Base-by-base conservation (phyloP, 2,329 filamentous ascomycete species). In the Talaromyces marneffei region DNA sequence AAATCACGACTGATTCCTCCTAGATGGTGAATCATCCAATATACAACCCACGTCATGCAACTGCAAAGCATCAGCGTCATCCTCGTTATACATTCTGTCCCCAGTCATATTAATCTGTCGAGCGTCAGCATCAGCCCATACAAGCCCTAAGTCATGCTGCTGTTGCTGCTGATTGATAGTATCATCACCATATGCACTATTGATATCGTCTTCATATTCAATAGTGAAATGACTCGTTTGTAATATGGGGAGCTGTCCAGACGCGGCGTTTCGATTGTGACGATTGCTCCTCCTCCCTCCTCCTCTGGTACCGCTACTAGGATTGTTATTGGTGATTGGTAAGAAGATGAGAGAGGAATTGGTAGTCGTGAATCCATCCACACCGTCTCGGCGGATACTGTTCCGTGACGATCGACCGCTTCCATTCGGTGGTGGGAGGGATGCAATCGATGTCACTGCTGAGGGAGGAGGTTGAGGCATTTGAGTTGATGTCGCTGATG, bases 161-260 rank as follows among this genome's bases (percentile, higher is more conserved):
- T 37, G 25, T 55, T 27, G 18, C 16, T 59, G 27, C 18, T 31
- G 52, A 20, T 40, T 53, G 20, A 46, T 27, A n/a, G 6, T 25
- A 27, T 48, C 27, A 14, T 52, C 35, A 25, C 23, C 31, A 44
- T 27, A 44, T 8, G 14, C 18, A 44, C 46, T 25, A 23, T 52
- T 25, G 9, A 39, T 39, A 9, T n/a, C 42, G 12, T 62, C 42
- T 40, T 64, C 62, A 23, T 60, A 64, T 31, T 62, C 60, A 29
- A 64, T 53, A 4, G 40, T 62, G 53, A 60, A 62, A 27, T 64
- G 42, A 42, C 27, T 62, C 8, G 62, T 64, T 37, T 62, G 60
- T 39, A 62, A 20, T 23, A 64, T 64, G 4, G 52, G 59, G 5
- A 56, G 50, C 1, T 18, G 62, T 35, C 40, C 62, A 7, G 20